Base-by-base conservation (phyloP, 345 rosid genomes). In the Streptanthus diversifolius region DNA sequence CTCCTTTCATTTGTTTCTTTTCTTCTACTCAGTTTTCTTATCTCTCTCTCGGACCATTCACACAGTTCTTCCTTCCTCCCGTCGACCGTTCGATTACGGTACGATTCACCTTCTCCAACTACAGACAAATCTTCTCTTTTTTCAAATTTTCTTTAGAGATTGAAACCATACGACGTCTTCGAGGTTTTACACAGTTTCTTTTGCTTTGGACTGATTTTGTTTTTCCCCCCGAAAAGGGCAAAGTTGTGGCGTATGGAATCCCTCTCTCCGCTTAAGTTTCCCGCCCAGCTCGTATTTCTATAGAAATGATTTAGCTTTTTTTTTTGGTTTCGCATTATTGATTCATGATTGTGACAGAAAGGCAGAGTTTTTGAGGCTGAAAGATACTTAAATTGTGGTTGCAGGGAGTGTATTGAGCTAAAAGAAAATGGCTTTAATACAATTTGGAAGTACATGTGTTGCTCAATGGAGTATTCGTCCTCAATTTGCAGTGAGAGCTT, bases 401-500 rank as follows among this genome's bases (percentile, higher is more conserved):
- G 48, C 78, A 61, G 52, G 51, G 55, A 62, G 44, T 51, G 47
- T 32, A 8, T 56, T 17, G 57, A 56, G 77, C 66, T 45, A 41
- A 18, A 18, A 0, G 3, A 47, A 13, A 32, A 90, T 93, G 98
- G 97, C 96, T 59, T 68, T 87, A 21, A 58, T 84, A 81, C 90
- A 88, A 63, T 89, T 81, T 80, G 96, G 93, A 80, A 88, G 81
- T 69, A 77, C 92, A 8, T 83, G 81, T 29, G 84, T 86, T 63
- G 80, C 95, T 76, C 98, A 90, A 71, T 90, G 88, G 93, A 88
- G 91, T 67, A 71, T 80, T 56, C 96, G 66, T 47, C 77, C 97
- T 66, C 92, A 81, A 63, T 77, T 74, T 30, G 32, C 73, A 32
- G 37, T 83, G 14, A 78, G 77, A 71, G 83, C 88, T 71, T 80